These are phyloP conservation scores for Martensiomyces pterosporus DNA, from an alignment of 192 early-diverging fungal species.

Conservation along the genomic window DNA sequence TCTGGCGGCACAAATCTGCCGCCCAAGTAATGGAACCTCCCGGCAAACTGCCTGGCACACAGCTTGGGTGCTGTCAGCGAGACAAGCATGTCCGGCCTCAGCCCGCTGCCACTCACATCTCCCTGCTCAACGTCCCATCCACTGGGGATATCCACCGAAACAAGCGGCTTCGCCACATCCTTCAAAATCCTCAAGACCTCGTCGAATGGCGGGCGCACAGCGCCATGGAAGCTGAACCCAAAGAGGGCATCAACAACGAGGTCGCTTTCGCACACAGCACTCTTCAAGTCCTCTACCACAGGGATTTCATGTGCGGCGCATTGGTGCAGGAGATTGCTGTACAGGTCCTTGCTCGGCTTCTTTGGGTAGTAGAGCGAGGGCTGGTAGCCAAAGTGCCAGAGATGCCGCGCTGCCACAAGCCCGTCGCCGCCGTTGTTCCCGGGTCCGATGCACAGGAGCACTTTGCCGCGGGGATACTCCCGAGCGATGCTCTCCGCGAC, in stretches of 20 bases:
- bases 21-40: constrained; percentile 76
- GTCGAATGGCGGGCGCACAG: constrained; percentile 71
- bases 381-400: constrained; percentile 84
- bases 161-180: constrained; percentile 45
- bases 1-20: constrained; percentile 83
- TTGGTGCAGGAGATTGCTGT: constrained; percentile 68
- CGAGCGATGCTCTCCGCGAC: constrained; percentile 80
- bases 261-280: constrained; percentile 49
- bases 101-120: constrained; percentile 28
- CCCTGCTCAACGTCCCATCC: constrained; percentile 94
- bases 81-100: constrained; percentile 79
- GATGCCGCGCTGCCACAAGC: constrained; percentile 88
- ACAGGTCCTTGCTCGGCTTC: constrained; percentile 67
- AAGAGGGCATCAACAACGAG: constrained; percentile 86
- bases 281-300: constrained; percentile 45
- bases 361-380: constrained; percentile 82
- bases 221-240: constrained; percentile 85
- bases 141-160: constrained; percentile 87
- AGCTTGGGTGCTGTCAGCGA: constrained; percentile 91
- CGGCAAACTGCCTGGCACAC: constrained; percentile 65
- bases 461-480: constrained; percentile 57
- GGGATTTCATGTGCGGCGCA: constrained; percentile 64
- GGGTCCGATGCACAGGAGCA: constrained; percentile 72
- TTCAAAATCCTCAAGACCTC: constrained; percentile 9
- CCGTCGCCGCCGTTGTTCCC: constrained; percentile 99